phyloP scores from a whole-genome alignment of 2,329 filamentous ascomycete genomes.

The Claviceps humidiphila region DNA sequence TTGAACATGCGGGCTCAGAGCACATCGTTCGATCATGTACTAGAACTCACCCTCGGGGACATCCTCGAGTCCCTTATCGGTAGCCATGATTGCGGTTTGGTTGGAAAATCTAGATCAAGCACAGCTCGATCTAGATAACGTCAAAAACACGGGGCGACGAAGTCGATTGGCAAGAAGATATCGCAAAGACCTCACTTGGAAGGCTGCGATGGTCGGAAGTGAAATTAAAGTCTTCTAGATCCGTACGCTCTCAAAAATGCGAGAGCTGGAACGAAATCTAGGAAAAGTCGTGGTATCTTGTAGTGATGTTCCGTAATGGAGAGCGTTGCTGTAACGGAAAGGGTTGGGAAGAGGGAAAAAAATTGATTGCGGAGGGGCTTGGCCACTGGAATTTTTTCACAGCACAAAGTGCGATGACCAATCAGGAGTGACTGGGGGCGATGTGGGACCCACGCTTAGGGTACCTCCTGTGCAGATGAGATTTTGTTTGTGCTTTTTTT shows the following conservation, averaged over 20 bases:
- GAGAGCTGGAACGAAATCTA: conserved; percentile 29
- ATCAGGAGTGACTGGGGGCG: conserved; percentile 7
- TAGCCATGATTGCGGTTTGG: conserved; percentile 88
- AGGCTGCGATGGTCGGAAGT: conserved; percentile 19
- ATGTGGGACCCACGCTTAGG: conserved; percentile 12
- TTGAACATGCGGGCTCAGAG: neutral
- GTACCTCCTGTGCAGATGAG: conserved; percentile 7
- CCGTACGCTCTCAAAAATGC: conserved; percentile 32
- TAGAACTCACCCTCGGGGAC: conserved; percentile 77
- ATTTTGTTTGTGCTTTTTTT: neutral
- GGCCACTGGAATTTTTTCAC: conserved; percentile 22
- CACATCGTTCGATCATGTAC: neutral
- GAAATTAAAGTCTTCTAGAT: conserved; percentile 30
- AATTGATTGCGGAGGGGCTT: conserved; percentile 26
- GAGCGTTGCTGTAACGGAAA: conserved; percentile 9
- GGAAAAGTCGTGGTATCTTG: conserved; percentile 22
- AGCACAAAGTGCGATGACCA: conserved; percentile 8
- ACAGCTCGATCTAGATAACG: conserved; percentile 56
- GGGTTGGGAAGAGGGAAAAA: conserved; percentile 15
- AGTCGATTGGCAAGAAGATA: conserved; percentile 20
- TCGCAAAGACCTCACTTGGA: conserved; percentile 22
- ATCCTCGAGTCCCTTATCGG: conserved; percentile 95
- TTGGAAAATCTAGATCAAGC: conserved; percentile 57
- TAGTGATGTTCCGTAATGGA: conserved; percentile 19
- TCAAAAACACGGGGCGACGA: conserved; percentile 27